Evolutionary conservation across 805 yeast species (phyloP), one percentile per base, ranked within the genome.

Genomic region (Candida namnaoensis): DNA sequence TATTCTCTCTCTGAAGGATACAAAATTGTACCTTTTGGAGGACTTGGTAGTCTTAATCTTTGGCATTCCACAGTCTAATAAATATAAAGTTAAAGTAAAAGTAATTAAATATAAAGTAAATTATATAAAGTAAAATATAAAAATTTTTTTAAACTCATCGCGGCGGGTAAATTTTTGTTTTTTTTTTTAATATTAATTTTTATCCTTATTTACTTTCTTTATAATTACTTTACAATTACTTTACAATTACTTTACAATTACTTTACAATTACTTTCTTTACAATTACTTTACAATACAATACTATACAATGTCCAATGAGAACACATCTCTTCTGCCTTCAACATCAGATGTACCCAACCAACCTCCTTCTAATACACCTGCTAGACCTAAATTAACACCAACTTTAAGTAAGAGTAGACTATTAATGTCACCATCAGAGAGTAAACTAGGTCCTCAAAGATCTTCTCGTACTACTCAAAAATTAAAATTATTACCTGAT

Each of bases 1-100:
- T 15, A 90, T 77, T 43, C 95, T 74, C 50, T 90, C 95, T 47
- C 81, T 78, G 58, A 91, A 93, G 1, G 96, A 85, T 35, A 77
- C 65, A 56, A 72, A 87, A 15, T 81, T 76, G 57, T 72, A 83
- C 48, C 72, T 66, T 56, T 80, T 76, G 3, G 71, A 53, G 4
- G 83, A 69, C 51, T 77, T 69, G 0, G 83, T 74, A 7, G 81
- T 65, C 49, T 68, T 71, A 24, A 47, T 39, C 41, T 59, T 66
- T 35, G 34, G 47, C 53, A 48, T 45, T 4, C 7, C 6, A 25
- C 2, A 6, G 30, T 27, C 11, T 7, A 11, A 27, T 27, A 4
- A 11, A 27, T 27, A 27, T 27, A 27, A 9, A 9, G 5, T 9
- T 27, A 9, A n/a, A n/a, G n/a, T 19, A 19, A 19, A 19, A 19